Evolutionary conservation across 371 early-diverging fungal species (phyloP).

Genomic region (Rhizopus sp.): DNA sequence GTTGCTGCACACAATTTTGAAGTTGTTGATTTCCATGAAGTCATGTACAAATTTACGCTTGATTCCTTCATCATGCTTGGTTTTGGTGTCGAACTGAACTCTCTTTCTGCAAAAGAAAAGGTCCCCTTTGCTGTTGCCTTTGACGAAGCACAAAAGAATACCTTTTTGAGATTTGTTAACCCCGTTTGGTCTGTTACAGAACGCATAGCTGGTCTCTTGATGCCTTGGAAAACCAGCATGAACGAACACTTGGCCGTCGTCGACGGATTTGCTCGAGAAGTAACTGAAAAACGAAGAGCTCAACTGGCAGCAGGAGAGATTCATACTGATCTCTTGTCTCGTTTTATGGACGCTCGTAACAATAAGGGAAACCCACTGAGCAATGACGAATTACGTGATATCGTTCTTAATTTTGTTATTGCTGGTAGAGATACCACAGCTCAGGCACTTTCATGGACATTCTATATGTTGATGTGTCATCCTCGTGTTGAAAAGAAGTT

Average conservation of each 20-base stretch:
- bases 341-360: constrained; percentile 39
- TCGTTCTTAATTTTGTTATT: constrained; percentile 54
- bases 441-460: constrained; percentile 68
- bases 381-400: constrained; percentile 52
- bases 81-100: constrained; percentile 43
- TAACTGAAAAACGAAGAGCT: constrained; percentile 43
- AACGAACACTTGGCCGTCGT: constrained; percentile 37
- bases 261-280: constrained; percentile 43
- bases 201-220: constrained; percentile 27
- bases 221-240: constrained; percentile 32
- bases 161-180: constrained; percentile 41
- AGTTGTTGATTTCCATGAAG: constrained; percentile 42
- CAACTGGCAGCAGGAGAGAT: constrained; percentile 24
- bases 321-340: constrained; percentile 37
- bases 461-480: constrained; percentile 50
- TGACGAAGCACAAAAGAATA: constrained; percentile 45
- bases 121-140: constrained; percentile 59
- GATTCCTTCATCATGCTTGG: constrained; percentile 60
- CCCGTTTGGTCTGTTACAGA: constrained; percentile 38
- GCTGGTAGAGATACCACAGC: constrained; percentile 77
- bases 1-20: constrained; percentile 24
- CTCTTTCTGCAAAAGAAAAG: constrained; percentile 29
- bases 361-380: constrained; percentile 37
- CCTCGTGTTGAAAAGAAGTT: constrained; percentile 51
- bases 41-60: constrained; percentile 54